phyloP scores from a whole-genome alignment of 148 eudicot genomes.

The Pharnaceum exiguum region DNA sequence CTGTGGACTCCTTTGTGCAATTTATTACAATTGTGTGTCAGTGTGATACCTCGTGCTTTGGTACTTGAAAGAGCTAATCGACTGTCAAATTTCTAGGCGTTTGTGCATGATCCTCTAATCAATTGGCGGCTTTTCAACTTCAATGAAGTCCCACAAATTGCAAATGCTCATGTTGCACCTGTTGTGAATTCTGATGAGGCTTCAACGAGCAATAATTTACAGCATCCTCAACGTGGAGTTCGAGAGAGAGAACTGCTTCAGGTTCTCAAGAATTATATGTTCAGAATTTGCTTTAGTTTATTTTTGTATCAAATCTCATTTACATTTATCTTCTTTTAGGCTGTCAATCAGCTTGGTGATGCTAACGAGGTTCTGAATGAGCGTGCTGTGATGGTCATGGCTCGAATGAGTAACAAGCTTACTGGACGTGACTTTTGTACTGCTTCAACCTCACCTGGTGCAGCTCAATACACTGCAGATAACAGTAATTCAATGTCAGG shows the following conservation, averaged over 20 bases:
- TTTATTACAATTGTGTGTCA: neutral
- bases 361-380: constrained; percentile 96
- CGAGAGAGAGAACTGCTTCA: constrained; percentile 93
- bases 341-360: constrained; percentile 93
- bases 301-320: constrained; percentile 1
- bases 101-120: constrained; percentile 96
- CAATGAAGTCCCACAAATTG: constrained; percentile 91
- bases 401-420: constrained; percentile 94
- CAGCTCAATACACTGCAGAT: constrained; percentile 53
- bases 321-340: constrained; percentile 36
- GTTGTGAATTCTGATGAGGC: constrained; percentile 66
- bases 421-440: constrained; percentile 92
- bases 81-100: constrained; percentile 51
- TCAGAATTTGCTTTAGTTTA: neutral
- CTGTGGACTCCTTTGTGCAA: neutral
- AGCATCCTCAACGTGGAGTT: constrained; percentile 90
- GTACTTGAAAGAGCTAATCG: neutral
- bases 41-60: neutral
- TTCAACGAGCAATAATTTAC: constrained; percentile 48
- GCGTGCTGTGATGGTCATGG: constrained; percentile 96
- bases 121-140: constrained; percentile 98
- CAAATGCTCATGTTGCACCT: constrained; percentile 52
- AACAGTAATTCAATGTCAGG: constrained; percentile 48
- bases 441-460: constrained; percentile 39
- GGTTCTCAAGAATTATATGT: constrained; percentile 32